Evolutionary conservation across 306 rosid genomes (phyloP).

Genomic region (Argentina anserina): DNA sequence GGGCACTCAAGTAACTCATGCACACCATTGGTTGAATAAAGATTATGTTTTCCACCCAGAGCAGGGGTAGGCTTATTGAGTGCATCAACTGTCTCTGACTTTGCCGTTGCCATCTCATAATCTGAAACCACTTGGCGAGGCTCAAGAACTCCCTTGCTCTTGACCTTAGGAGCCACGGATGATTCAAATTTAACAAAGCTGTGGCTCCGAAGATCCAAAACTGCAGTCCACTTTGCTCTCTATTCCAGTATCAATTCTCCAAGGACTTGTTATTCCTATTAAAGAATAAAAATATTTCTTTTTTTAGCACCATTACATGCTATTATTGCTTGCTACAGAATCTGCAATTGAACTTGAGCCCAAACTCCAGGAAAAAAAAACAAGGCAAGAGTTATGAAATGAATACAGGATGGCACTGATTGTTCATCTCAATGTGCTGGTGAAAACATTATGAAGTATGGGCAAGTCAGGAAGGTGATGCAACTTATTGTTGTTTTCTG

Average conservation of each 20-base stretch:
- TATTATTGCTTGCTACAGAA: neutral
- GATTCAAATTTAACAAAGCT: conserved; percentile 31
- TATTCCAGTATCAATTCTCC: conserved; percentile 25
- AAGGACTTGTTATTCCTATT: conserved; percentile 29
- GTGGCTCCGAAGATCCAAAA: conserved; percentile 19
- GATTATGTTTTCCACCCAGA: conserved; percentile 49
- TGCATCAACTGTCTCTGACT: conserved; percentile 48
- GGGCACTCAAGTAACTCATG: conserved; percentile 86
- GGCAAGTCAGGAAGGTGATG: neutral
- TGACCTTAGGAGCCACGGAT: conserved; percentile 67
- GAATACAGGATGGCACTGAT: conserved; percentile 1
- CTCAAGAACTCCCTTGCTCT: conserved; percentile 65
- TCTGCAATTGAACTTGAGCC: neutral
- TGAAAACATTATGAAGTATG: neutral
- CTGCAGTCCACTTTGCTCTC: conserved; percentile 21
- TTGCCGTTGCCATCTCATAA: conserved; percentile 49
- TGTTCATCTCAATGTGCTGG: conserved; percentile 1
- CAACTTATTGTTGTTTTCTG: neutral
- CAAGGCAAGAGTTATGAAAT: neutral
- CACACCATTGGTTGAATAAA: conserved; percentile 69
- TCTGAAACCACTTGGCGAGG: conserved; percentile 48
- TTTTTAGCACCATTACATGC: conserved; percentile 9
- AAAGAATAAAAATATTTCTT: conserved; percentile 19
- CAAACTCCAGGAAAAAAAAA: conserved; percentile 7
- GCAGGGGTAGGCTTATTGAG: conserved; percentile 38